A percentile compares a stretch with the other conserved stretches of the same genome.
phyloP scores from a whole-genome alignment of 306 rosid genomes.

The Pueraria montana region DNA sequence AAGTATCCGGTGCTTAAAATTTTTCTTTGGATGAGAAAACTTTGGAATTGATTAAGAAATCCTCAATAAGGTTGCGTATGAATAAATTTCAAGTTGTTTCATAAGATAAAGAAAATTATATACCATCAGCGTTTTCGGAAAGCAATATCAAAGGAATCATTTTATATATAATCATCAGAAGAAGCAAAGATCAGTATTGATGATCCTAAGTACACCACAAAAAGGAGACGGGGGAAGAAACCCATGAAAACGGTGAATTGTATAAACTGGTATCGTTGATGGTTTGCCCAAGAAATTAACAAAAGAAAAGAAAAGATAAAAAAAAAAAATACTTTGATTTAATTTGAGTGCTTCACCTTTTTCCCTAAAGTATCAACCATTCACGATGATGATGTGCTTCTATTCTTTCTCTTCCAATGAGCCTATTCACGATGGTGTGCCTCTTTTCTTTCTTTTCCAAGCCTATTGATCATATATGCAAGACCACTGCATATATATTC shows the following conservation, averaged over 20 bases:
- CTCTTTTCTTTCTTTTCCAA: slow-evolving; percentile 29
- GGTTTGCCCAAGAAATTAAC: background rate
- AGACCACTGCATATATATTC: slow-evolving; percentile 7
- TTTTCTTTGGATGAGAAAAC: background rate
- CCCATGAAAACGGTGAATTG: slow-evolving; percentile 6
- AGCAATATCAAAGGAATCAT: background rate
- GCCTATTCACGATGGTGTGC: slow-evolving; percentile 32
- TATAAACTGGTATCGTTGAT: slow-evolving; percentile 12
- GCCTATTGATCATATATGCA: slow-evolving; percentile 36
- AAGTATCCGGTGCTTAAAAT: background rate
- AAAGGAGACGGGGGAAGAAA: slow-evolving; percentile 6
- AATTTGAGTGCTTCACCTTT: background rate
- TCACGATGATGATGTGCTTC: slow-evolving; percentile 43
- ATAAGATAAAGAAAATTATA: background rate
- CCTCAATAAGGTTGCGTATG: slow-evolving; percentile 6
- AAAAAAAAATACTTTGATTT: background rate
- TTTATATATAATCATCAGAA: background rate
- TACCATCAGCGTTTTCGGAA: background rate
- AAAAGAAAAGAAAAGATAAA: slow-evolving; percentile 14
- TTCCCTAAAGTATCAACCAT: slow-evolving; percentile 43
- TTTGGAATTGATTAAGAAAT: slow-evolving; percentile 10
- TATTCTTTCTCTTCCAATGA: slow-evolving; percentile 21
- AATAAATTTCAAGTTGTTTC: slow-evolving; percentile 17
- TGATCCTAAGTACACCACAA: slow-evolving; percentile 22
- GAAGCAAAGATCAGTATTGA: slow-evolving; percentile 11